Percentiles rank a stretch among this genome's conserved stretches.
Evolutionary conservation across 768 basidiomycete species (phyloP).

Genomic region (Ephemerocybe angulata): DNA sequence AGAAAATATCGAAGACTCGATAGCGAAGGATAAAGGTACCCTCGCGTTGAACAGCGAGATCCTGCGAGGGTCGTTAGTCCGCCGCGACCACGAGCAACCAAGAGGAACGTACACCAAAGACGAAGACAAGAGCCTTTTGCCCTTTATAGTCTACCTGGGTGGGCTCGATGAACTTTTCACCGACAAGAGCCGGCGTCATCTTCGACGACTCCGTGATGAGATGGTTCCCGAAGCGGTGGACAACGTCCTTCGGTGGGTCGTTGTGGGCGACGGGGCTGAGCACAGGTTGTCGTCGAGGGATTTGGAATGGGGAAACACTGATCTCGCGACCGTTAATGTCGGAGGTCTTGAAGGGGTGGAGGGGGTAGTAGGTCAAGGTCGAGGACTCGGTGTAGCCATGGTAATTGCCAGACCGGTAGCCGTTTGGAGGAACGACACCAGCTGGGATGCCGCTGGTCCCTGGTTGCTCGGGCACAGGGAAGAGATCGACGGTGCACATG

Average conservation of each 20-base stretch:
- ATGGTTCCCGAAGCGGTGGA: conserved; percentile 30
- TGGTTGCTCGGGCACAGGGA: conserved; percentile 46
- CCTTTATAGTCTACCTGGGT: conserved; percentile 51
- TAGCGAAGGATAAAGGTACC: conserved; percentile 71
- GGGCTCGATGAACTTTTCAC: conserved; percentile 60
- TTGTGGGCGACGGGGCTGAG: conserved; percentile 24
- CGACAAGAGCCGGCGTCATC: conserved; percentile 52
- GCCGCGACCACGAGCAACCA: neutral
- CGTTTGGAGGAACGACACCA: neutral
- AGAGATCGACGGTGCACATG: conserved; percentile 70
- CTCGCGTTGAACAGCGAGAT: conserved; percentile 63
- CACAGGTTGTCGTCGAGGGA: conserved; percentile 36
- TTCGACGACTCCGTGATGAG: conserved; percentile 39
- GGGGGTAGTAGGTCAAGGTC: conserved; percentile 35
- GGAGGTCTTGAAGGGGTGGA: conserved; percentile 33
- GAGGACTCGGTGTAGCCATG: conserved; percentile 11
- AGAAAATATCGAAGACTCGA: conserved; percentile 61
- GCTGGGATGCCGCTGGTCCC: neutral
- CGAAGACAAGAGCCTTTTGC: conserved; percentile 53
- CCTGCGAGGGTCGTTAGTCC: conserved; percentile 35
- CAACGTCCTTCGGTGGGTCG: conserved; percentile 28
- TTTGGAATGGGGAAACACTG: conserved; percentile 29
- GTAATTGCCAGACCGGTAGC: conserved; percentile 8
- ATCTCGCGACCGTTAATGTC: conserved; percentile 19
- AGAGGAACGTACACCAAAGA: conserved; percentile 49